These are phyloP conservation scores for Suhomyces coccinellae DNA, from an alignment of 1,139 yeast species.

Conservation along the genomic window DNA sequence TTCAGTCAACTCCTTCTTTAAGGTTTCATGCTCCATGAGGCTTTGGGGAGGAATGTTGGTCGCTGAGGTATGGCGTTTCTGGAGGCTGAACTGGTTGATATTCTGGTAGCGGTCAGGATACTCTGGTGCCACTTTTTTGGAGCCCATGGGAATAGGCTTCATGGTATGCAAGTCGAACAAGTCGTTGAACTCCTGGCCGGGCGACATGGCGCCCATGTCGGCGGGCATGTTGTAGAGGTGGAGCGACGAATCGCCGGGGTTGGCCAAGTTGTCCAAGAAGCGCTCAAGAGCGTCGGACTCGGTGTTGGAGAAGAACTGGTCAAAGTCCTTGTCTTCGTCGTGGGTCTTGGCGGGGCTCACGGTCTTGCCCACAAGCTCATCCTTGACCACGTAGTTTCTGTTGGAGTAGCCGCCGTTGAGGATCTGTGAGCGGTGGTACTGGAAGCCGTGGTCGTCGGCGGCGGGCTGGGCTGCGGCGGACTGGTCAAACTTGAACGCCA, in stretches of 20 bases:
- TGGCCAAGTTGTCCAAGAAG: slow-evolving; percentile 47
- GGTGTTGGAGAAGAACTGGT: slow-evolving; percentile 46
- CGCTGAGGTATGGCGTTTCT: slow-evolving; percentile 9
- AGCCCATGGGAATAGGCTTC: slow-evolving; percentile 21
- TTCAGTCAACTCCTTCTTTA: slow-evolving; percentile 36
- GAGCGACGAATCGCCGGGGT: slow-evolving; percentile 29
- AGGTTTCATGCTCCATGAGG: slow-evolving; percentile 19
- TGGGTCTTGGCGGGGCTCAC: slow-evolving; percentile 8
- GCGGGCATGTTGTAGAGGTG: slow-evolving; percentile 29
- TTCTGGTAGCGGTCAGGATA: slow-evolving; percentile 9
- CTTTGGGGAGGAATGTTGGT: slow-evolving; percentile 6
- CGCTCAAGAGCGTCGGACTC: slow-evolving; percentile 48
- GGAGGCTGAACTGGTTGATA: background rate
- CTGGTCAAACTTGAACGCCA: slow-evolving; percentile 7
- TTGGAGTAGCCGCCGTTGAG: slow-evolving; percentile 7
- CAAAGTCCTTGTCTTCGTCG: slow-evolving; percentile 33
- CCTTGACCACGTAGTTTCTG: slow-evolving; percentile 10
- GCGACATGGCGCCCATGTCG: slow-evolving; percentile 7
- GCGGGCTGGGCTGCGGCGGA: background rate
- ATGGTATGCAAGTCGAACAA: slow-evolving; percentile 35
- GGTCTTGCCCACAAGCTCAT: background rate
- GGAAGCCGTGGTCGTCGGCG: slow-evolving; percentile 12
- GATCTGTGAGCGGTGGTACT: slow-evolving; percentile 17
- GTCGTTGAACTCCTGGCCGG: slow-evolving; percentile 18
- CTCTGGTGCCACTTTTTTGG: slow-evolving; percentile 3